Percentiles rank a stretch among this genome's conserved stretches.
phyloP scores from a whole-genome alignment of 2,329 filamentous ascomycete genomes.

The Dactylellina cionopaga region DNA sequence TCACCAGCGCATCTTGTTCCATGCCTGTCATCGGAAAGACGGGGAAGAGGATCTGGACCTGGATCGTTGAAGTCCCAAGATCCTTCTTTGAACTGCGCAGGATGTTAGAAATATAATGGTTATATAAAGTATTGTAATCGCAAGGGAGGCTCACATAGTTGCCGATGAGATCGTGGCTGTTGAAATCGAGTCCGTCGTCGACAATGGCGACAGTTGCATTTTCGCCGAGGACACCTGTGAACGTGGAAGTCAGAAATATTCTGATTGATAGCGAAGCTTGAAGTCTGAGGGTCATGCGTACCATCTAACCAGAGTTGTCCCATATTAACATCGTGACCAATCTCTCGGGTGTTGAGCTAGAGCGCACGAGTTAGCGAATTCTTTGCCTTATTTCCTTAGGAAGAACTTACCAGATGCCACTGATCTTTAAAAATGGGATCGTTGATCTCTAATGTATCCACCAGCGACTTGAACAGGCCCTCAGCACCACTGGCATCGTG shows the following conservation, averaged over 20 bases:
- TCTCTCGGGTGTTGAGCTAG: slow-evolving; percentile 78
- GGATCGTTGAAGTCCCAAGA: slow-evolving; percentile 97
- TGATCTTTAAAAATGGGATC: slow-evolving; percentile 94
- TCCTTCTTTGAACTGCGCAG: slow-evolving; percentile 77
- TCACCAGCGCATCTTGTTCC: slow-evolving; percentile 95
- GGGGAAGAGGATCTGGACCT: slow-evolving; percentile 78
- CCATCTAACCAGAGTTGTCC: slow-evolving; percentile 90
- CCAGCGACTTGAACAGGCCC: slow-evolving; percentile 62
- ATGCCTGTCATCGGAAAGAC: slow-evolving; percentile 85
- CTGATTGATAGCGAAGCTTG: neutral
- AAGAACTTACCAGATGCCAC: slow-evolving; percentile 77
- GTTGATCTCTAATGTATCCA: slow-evolving; percentile 74
- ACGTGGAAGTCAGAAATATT: neutral
- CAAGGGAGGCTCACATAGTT: slow-evolving; percentile 68
- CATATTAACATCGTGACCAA: slow-evolving; percentile 95
- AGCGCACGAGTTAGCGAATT: too few relatives aligned
- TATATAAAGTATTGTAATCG: neutral
- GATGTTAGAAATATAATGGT: slow-evolving; percentile 21
- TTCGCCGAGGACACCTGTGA: slow-evolving; percentile 75
- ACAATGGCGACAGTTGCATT: slow-evolving; percentile 92
- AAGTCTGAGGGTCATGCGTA: slow-evolving; percentile 13
- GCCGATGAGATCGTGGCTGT: slow-evolving; percentile 87
- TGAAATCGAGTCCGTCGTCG: slow-evolving; percentile 95
- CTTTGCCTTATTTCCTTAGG: too few relatives aligned
- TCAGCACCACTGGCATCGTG: slow-evolving; percentile 10